A percentile compares a stretch with the other conserved stretches of the same genome.
Conservation (phyloP, 208 protist genomes). For the Tritrichomonas musculus region DNA sequence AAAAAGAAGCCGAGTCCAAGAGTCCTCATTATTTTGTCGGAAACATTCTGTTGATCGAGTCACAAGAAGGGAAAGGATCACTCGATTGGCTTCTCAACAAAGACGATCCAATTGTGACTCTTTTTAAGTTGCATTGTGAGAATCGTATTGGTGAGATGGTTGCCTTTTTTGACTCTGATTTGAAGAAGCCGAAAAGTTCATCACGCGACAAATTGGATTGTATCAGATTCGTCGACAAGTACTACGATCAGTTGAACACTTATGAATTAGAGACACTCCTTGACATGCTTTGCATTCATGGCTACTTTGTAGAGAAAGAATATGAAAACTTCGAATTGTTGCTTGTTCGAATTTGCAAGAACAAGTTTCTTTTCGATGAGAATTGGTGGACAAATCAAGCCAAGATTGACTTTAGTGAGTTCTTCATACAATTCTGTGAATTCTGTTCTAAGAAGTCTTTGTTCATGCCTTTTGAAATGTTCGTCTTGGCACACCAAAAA, state of each 20-base stretch:
- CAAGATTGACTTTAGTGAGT: neutral
- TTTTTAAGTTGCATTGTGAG: neutral
- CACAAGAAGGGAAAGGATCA: neutral
- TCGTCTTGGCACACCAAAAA: neutral
- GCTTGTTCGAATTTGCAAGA: neutral
- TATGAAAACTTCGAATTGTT: conserved; percentile 19
- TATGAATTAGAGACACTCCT: conserved; percentile 22
- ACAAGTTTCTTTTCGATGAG: neutral
- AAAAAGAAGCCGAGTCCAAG: neutral
- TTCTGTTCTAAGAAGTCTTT: neutral
- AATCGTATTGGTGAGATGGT: neutral
- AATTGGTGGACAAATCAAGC: neutral
- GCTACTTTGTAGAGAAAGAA: neutral
- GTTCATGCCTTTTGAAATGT: conserved; percentile 31
- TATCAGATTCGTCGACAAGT: neutral
- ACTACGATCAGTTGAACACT: neutral
- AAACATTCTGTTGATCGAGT: neutral
- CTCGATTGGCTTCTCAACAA: neutral
- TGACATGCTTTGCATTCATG: neutral
- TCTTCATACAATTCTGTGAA: neutral
- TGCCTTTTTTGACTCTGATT: neutral
- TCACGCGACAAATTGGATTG: neutral
- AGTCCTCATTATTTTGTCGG: neutral
- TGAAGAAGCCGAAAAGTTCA: neutral
- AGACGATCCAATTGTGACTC: neutral